Percentiles rank a stretch among this genome's conserved stretches.
These are phyloP conservation scores for Emericellopsis terricola DNA, from an alignment of 495 filamentous ascomycete genomes.

Conservation along the genomic window DNA sequence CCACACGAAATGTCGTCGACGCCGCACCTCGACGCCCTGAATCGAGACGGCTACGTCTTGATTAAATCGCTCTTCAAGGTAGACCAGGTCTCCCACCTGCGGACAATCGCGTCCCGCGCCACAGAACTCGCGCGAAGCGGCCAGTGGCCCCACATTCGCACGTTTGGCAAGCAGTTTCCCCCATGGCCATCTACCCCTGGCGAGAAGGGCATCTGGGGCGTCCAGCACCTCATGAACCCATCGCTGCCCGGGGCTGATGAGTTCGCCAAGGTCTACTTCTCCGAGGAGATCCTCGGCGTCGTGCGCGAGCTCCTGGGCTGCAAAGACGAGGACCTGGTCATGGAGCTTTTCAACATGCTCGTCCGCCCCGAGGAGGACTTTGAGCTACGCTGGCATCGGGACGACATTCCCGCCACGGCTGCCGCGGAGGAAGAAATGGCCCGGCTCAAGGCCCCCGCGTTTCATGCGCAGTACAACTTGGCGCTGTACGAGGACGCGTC, in stretches of 20 bases:
- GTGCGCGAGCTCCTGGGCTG: slow-evolving; percentile 34
- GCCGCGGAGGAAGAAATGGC: slow-evolving; percentile 33
- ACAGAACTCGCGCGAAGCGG: slow-evolving; percentile 40
- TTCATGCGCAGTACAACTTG: slow-evolving; percentile 66
- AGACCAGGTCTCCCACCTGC: slow-evolving; percentile 22
- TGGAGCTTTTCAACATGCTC: slow-evolving; percentile 71
- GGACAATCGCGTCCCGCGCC: slow-evolving; percentile 30
- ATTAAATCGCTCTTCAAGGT: slow-evolving; percentile 16
- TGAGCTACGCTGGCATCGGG: slow-evolving; percentile 58
- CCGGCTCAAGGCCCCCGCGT: slow-evolving; percentile 27
- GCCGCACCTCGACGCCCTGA: slow-evolving; percentile 11
- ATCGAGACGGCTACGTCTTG: slow-evolving; percentile 16
- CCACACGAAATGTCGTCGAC: no score
- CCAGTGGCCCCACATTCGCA: slow-evolving; percentile 61
- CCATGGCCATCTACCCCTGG: slow-evolving; percentile 44
- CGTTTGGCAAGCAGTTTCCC: slow-evolving; percentile 72
- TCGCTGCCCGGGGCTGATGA: slow-evolving; percentile 30
- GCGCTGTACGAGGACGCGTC: slow-evolving; percentile 48
- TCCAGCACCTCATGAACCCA: slow-evolving; percentile 69
- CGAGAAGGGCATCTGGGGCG: slow-evolving; percentile 60
- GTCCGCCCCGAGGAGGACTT: slow-evolving; percentile 45
- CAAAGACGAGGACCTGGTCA: slow-evolving; percentile 32
- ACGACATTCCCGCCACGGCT: slow-evolving; percentile 47
- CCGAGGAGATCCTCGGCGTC: slow-evolving; percentile 32
- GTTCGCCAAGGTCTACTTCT: slow-evolving; percentile 53